These are phyloP conservation scores for Mycena kentingensis DNA, from an alignment of 768 basidiomycete genomes.

Conservation along the genomic window DNA sequence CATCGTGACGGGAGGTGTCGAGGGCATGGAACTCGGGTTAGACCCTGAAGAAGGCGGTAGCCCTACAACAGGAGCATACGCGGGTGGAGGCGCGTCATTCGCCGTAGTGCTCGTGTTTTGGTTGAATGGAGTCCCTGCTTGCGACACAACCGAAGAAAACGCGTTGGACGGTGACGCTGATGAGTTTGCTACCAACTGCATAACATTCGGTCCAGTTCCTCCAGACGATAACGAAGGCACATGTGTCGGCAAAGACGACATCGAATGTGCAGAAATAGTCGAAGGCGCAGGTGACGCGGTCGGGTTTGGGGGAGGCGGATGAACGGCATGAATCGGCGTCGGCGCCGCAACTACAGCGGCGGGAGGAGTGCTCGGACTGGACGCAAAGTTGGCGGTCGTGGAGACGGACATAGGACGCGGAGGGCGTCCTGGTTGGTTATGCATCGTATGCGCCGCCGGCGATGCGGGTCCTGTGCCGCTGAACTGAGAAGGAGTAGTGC, in stretches of 20 bases:
- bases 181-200: no score
- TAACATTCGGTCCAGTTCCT: no score
- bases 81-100: no score
- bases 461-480: neutral
- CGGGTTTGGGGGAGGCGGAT: neutral
- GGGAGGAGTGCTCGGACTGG: neutral
- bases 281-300: neutral
- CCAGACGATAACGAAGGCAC: neutral
- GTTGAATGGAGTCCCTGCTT: no score
- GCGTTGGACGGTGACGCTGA: no score
- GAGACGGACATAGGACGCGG: neutral
- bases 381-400: neutral
- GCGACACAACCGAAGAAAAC: no score
- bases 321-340: neutral
- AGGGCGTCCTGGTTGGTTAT: neutral
- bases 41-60: no score
- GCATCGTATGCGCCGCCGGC: no score
- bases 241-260: neutral
- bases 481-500: neutral
- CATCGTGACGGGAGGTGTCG: no score
- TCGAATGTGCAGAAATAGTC: neutral
- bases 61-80: no score
- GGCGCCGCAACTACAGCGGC: neutral
- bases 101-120: no score
- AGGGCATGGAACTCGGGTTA: no score